A percentile compares a stretch with the other conserved stretches of the same genome.
Evolutionary conservation across 306 rosid species (phyloP).

Genomic region (Hippophae tibetana): DNA sequence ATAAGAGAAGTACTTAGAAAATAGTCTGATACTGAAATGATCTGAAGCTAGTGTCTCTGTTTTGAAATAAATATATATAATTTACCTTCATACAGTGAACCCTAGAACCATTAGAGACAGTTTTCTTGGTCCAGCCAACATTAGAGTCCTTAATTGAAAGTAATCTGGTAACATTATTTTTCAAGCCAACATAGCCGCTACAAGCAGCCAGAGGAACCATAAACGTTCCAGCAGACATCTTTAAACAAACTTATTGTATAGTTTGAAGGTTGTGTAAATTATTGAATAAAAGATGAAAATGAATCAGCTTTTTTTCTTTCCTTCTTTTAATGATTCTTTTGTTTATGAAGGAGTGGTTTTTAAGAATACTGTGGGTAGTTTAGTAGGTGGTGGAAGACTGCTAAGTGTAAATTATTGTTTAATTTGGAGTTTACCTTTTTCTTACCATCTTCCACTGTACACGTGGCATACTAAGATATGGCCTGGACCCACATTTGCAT

Average conservation of each 20-base stretch:
- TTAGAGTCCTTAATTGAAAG: slow-evolving; percentile 17
- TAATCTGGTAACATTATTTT: slow-evolving; percentile 25
- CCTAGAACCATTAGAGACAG: slow-evolving; percentile 49
- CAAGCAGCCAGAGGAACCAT: slow-evolving; percentile 15
- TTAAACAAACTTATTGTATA: background rate
- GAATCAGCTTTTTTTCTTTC: background rate
- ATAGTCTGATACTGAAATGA: background rate
- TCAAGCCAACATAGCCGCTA: slow-evolving; percentile 39
- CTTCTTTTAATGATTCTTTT: background rate
- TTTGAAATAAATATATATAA: background rate
- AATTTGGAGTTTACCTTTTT: slow-evolving; percentile 18
- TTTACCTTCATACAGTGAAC: slow-evolving; percentile 60
- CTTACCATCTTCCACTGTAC: slow-evolving; percentile 10
- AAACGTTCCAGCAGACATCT: slow-evolving; percentile 43
- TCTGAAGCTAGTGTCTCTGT: background rate
- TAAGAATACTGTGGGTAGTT: slow-evolving; percentile 24
- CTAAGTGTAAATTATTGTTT: background rate
- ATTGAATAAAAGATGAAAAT: slow-evolving; percentile 13
- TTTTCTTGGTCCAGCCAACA: slow-evolving; percentile 36
- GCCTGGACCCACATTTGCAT: slow-evolving; percentile 21
- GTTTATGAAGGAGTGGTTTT: slow-evolving; percentile 9
- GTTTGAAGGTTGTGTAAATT: slow-evolving; percentile 12
- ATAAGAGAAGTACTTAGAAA: background rate
- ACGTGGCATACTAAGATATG: background rate
- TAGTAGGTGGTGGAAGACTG: slow-evolving; percentile 16